Base-by-base conservation (phyloP, 805 yeast genomes). In the Candida pini region DNA sequence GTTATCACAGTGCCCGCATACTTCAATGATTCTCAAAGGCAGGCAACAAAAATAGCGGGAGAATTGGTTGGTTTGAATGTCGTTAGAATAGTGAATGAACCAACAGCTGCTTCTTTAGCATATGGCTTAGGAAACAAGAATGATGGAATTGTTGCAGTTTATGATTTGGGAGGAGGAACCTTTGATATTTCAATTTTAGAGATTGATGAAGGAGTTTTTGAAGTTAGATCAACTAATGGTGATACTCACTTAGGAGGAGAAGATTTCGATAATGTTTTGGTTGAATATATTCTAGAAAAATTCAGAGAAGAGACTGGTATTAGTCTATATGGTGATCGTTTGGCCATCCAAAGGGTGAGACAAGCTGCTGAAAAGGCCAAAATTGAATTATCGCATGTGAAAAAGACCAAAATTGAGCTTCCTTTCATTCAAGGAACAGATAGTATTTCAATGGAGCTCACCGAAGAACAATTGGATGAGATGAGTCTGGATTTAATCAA, bases 131-230 rank as follows among this genome's bases (percentile, higher is more conserved):
- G 87, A 13, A 45, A 61, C 64, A 74, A 80, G 64, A 76, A 71
- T 59, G 83, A 80, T 56, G 66, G 66, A 9, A 49, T 64, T 58
- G 90, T 89, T 48, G 96, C 97, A 34, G 97, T 88, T 43, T 88
- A 87, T 71, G 97, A 88, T 71, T 73, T 88, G 51, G 97, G 97
- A 70, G 97, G 97, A 57, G 97, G 97, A 69, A 88, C 97, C 45
- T 88, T 88, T 65, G 97, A 88, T 78, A 81, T 88, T 60, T 89
- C 96, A 44, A 84, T 88, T 55, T 74, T 88, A 56, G 97, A 89
- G 70, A 89, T 88, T 54, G 96, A 88, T 64, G 89, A 88, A 59
- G 97, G 97, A 66, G 96, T 88, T 41, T 88, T 88, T 60, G 97
- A 88, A 73, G 97, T 88, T 57, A 81, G 84, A 69, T 79, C 96